These are phyloP conservation scores for Lachancea meyersii DNA, from an alignment of 805 yeast species.

Conservation along the genomic window DNA sequence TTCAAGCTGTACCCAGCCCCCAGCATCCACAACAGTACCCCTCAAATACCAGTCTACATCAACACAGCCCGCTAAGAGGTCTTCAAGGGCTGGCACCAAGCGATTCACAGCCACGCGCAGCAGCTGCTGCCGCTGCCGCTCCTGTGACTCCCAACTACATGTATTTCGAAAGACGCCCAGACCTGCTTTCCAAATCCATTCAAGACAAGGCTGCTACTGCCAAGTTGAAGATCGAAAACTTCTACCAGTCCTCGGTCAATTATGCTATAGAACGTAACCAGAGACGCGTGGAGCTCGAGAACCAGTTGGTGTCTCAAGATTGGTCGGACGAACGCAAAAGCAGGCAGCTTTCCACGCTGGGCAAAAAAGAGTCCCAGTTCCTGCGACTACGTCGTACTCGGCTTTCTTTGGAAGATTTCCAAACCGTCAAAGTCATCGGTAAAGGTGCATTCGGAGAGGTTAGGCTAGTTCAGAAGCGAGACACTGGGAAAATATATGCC, in stretches of 20 bases:
- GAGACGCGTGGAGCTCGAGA: slow-evolving; percentile 80
- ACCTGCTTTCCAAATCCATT: slow-evolving; percentile 59
- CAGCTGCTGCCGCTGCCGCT: slow-evolving; percentile 12
- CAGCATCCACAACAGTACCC: slow-evolving; percentile 11
- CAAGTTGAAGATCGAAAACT: slow-evolving; percentile 75
- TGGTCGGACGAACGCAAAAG: slow-evolving; percentile 81
- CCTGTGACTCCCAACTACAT: slow-evolving; percentile 45
- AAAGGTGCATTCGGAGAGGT: slow-evolving; percentile 99
- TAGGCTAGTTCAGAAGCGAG: slow-evolving; percentile 84
- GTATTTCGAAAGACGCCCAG: slow-evolving; percentile 78
- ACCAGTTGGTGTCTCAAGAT: slow-evolving; percentile 57
- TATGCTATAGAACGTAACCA: slow-evolving; percentile 96
- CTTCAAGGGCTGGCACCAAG: slow-evolving; percentile 18
- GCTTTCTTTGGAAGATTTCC: slow-evolving; percentile 74
- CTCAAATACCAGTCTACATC: neutral
- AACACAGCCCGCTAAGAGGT: slow-evolving; percentile 22
- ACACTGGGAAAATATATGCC: slow-evolving; percentile 84
- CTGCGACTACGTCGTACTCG: slow-evolving; percentile 80
- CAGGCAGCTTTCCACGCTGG: slow-evolving; percentile 74
- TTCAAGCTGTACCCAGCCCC: neutral
- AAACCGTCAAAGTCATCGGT: slow-evolving; percentile 83
- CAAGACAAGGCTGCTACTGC: slow-evolving; percentile 83
- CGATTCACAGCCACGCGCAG: slow-evolving; percentile 5
- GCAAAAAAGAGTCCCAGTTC: slow-evolving; percentile 83
- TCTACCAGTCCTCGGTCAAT: slow-evolving; percentile 74